Evolutionary conservation across 208 protist genomes (phyloP).

Genomic region (Trypanosoma boissoni): DNA sequence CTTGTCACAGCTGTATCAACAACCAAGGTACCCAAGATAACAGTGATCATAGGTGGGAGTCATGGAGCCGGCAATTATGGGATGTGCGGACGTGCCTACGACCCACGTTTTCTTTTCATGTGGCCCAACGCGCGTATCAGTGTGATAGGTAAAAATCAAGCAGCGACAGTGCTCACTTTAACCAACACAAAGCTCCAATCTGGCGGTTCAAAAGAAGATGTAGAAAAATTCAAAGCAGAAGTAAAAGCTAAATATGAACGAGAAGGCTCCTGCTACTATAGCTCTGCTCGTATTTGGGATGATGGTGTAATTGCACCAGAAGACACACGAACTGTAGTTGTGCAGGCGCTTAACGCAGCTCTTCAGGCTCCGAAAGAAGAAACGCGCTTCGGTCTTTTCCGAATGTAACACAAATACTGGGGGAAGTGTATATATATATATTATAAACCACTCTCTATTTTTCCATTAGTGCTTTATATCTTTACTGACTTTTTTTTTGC

Average conservation of each 20-base stretch:
- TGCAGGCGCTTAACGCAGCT: slow-evolving; percentile 72
- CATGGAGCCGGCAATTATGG: slow-evolving; percentile 98
- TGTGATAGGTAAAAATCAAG: slow-evolving; percentile 97
- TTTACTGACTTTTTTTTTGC: slow-evolving; percentile 11
- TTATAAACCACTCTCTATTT: neutral
- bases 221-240: slow-evolving; percentile 59
- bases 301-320: slow-evolving; percentile 94
- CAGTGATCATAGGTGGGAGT: slow-evolving; percentile 93
- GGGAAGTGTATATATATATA: no score
- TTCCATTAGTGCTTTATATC: neutral
- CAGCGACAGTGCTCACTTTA: slow-evolving; percentile 86
- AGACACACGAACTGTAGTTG: slow-evolving; percentile 85
- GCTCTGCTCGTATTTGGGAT: slow-evolving; percentile 94
- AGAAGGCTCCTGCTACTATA: slow-evolving; percentile 93
- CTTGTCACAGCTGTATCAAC: slow-evolving; percentile 94
- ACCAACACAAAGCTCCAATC: slow-evolving; percentile 57
- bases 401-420: no score
- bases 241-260: slow-evolving; percentile 90
- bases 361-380: slow-evolving; percentile 62
- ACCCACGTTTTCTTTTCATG: slow-evolving; percentile 94
- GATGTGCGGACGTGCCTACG: slow-evolving; percentile 95
- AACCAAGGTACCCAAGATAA: slow-evolving; percentile 95
- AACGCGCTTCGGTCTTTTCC: slow-evolving; percentile 91
- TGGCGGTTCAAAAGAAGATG: slow-evolving; percentile 41
- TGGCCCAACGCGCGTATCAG: slow-evolving; percentile 96